A percentile compares a stretch with the other conserved stretches of the same genome.
phyloP scores from a whole-genome alignment of 352 stramenopile genomes.

The Globisporangium uncinulatum region DNA sequence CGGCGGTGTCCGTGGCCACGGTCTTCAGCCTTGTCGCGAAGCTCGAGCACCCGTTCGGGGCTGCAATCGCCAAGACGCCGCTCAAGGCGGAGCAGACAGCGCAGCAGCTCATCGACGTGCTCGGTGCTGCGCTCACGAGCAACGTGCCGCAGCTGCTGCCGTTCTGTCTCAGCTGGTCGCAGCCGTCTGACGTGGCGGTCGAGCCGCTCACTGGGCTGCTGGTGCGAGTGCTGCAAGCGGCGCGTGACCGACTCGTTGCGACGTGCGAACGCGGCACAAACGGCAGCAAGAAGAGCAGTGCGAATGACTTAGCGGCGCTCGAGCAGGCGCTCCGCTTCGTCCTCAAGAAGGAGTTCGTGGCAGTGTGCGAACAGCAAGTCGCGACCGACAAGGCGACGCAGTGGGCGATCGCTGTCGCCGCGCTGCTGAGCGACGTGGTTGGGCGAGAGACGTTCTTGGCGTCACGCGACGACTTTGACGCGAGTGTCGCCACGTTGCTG shows the following conservation, averaged over 20 bases:
- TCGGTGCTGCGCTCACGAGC: slow-evolving; percentile 35
- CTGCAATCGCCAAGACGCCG: slow-evolving; percentile 12
- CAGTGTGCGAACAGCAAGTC: slow-evolving; percentile 23
- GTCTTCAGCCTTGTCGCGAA: slow-evolving; percentile 35
- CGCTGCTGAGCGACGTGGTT: slow-evolving; percentile 43
- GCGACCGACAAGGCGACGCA: slow-evolving; percentile 14
- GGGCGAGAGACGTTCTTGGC: slow-evolving; percentile 29
- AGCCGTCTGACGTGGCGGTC: slow-evolving; percentile 38
- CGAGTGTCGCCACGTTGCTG: slow-evolving; percentile 54
- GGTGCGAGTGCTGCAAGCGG: slow-evolving; percentile 46
- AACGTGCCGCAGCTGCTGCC: slow-evolving; percentile 39
- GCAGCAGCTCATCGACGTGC: slow-evolving; percentile 26
- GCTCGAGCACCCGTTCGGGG: slow-evolving; percentile 54
- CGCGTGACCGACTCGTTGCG: slow-evolving; percentile 21
- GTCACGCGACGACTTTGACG: slow-evolving; percentile 55
- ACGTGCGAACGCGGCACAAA: too few species aligned
- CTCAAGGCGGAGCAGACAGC: slow-evolving; percentile 12
- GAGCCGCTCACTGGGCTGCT: slow-evolving; percentile 45
- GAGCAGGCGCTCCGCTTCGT: slow-evolving; percentile 51
- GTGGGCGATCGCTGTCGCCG: slow-evolving; percentile 31
- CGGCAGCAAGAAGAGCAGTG: slow-evolving; percentile 24
- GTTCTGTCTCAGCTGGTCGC: slow-evolving; percentile 59
- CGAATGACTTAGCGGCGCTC: slow-evolving; percentile 32
- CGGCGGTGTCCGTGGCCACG: slow-evolving; percentile 22
- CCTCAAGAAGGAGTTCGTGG: slow-evolving; percentile 62